Base-by-base conservation (phyloP, 1,284 basidiomycete species). In the Erythrobasidium hasegawianum region DNA sequence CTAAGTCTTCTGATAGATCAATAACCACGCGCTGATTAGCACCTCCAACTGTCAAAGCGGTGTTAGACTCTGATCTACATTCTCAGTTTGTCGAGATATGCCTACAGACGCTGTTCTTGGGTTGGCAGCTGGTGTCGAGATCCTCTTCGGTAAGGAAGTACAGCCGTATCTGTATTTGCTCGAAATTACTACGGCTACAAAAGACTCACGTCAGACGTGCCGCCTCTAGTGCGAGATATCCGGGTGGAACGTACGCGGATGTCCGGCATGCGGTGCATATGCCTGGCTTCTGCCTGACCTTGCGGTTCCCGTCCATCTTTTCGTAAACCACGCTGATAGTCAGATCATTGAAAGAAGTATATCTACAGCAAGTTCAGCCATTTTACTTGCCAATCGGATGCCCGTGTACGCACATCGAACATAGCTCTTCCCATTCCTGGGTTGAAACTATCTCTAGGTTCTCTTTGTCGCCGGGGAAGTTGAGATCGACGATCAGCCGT, bases 401-500 rank as follows among this genome's bases (percentile, higher is more conserved):
- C 4, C 33, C 33, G 3, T n/a, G n/a, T 3, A 39, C 62, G 18
- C 73, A 88, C 86, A 85, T 70, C 18, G 80, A 76, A 67, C 80
- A 76, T 59, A 90, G 73, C 16, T 78, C 76, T 49, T 83, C 79
- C 87, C 87, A 90, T 68, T 89, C 86, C 41, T 77, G 78, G 61
- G 78, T 78, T 71, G 81, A 81, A 62, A 89, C 81, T 41, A 88
- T 76, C 18, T 81, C 78, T 57, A 86, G 78, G 5, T 78, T 80
- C 1, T 79, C 78, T 59, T 85, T 73, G 71, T 89, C 86, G 22
- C 78, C 79, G 1, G 80, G 73, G 55, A 77, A 77, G 70, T 85
- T 86, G 1, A 87, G 84, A 75, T 90, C 87, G 49, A 89, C 78
- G 10, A 78, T 75, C n/a, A 90, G 80, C 68, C 80, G 74, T 3